Conservation (phyloP, 441 rosid species). For the Corymbia citriodora region DNA sequence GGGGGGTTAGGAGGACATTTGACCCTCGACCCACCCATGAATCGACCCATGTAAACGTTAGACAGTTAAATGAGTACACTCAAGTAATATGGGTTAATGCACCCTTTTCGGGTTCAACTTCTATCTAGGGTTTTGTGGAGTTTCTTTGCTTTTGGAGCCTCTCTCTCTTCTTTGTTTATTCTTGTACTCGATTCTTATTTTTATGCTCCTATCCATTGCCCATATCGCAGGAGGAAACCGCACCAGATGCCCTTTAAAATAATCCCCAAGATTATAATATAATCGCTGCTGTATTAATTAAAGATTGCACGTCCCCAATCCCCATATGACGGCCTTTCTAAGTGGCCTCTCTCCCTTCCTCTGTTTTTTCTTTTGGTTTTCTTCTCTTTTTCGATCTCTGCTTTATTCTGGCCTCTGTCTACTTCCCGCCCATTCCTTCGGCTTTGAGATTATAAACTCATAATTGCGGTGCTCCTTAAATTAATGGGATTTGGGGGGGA, state of each 20-base stretch:
- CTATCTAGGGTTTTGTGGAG: neutral
- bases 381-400: neutral
- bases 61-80: neutral
- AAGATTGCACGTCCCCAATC: neutral
- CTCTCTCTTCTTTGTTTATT: neutral
- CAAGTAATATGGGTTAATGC: neutral
- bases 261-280: neutral
- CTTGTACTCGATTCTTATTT: neutral
- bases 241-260: neutral
- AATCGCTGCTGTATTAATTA: neutral
- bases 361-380: neutral
- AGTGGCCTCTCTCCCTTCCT: neutral
- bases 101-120: neutral
- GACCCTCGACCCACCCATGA: neutral
- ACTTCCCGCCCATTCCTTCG: neutral
- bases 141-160: neutral
- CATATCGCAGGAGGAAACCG: neutral
- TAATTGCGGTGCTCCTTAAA: neutral
- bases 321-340: neutral
- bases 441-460: slow-evolving; percentile 1
- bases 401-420: neutral
- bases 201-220: neutral
- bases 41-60: neutral
- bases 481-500: neutral
- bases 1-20: neutral